Conservation (phyloP, 208 protist species). For the Blastocrithidia nonstop region DNA sequence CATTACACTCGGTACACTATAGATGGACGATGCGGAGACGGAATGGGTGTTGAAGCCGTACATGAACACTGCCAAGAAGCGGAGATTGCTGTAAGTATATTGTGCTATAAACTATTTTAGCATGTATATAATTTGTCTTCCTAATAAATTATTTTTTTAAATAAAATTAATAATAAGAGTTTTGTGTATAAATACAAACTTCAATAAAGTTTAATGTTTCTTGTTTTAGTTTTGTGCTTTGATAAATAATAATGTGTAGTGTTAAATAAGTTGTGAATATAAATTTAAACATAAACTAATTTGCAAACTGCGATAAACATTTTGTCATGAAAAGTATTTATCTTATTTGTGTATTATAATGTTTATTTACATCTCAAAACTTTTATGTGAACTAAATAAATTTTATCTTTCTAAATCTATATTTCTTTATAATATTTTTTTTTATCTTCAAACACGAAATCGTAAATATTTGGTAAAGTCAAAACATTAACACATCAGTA, state of each 20-base stretch:
- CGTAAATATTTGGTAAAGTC: not conserved
- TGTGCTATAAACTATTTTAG: not conserved
- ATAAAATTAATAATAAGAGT: not conserved
- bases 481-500: too few species aligned
- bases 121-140: not conserved
- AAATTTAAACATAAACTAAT: too few species aligned
- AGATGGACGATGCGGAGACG: slow-evolving; percentile 93
- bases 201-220: too few species aligned
- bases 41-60: slow-evolving; percentile 98
- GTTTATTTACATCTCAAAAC: not conserved
- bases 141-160: not conserved
- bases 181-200: too few species aligned
- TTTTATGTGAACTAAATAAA: not conserved
- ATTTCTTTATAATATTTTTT: slow-evolving; percentile 1
- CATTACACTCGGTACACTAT: slow-evolving; percentile 90
- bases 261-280: too few species aligned
- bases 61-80: slow-evolving; percentile 97
- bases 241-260: too few species aligned
- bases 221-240: too few species aligned
- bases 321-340: too few species aligned
- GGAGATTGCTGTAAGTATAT: slow-evolving; percentile 52
- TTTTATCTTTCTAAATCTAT: not conserved
- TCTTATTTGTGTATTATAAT: too few species aligned
- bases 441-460: not conserved
- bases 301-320: too few species aligned